Evolutionary conservation across 2,329 filamentous ascomycete genomes (phyloP), one percentile per base, ranked within the genome.

Genomic region (Zopfia rhizophila): DNA sequence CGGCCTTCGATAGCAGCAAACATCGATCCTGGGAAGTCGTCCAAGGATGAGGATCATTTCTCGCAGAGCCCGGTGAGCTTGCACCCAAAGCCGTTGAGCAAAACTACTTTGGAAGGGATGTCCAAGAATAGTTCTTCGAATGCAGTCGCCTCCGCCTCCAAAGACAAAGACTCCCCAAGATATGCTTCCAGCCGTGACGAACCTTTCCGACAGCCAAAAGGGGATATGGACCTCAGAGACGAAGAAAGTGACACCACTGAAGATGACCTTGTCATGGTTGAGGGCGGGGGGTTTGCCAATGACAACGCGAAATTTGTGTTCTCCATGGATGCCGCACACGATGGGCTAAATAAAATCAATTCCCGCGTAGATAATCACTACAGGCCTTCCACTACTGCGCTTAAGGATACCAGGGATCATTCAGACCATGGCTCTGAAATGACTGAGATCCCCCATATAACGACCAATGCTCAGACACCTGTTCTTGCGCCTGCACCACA

Each of bases 211-310:
- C 53, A 53, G 18, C 55, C 50, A 10, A 56, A 53, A 17, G 58
- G 54, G 18, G 61, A 68, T 31, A 31, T 62, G 29, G 56, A 66
- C 24, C 47, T 65, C 3, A 51, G 31, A 13, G 60, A 56, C 13
- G 59, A 67, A 19, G 60, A 61, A 11, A 69, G 66, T 39, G 66
- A 69, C 48, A 66, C 60, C 3, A 64, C 66, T 13, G 60, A 63
- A 21, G 64, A 68, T 35, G 68, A 69, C 16, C 24, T 63, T 31
- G 61, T 60, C 18, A 39, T 61, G 13, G 57, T 64, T 5, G 58
- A 61, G n/a, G 62, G 58, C 13, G 54, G 54, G 21, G 51, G 51
- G n/a, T 51, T 58, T 25, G 44, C 51, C 5, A 54, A 54, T 16
- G 58, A 61, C 25, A 58, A 62, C 23, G 40, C 53, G 22, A 60